These are phyloP conservation scores for Imleria badia DNA, from an alignment of 768 basidiomycete genomes.

Conservation along the genomic window DNA sequence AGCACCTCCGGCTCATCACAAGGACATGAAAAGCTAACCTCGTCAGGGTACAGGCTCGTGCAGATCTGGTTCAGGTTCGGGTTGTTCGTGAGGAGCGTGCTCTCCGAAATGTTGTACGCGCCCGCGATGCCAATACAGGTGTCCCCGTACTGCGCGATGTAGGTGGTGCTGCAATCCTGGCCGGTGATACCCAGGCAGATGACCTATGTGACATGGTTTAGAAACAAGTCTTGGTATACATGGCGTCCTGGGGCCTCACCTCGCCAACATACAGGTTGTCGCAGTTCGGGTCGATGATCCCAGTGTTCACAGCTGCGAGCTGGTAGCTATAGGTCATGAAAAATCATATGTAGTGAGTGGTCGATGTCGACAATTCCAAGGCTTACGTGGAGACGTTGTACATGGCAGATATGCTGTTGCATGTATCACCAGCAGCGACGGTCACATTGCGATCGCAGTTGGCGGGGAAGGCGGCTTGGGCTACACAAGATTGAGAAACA, in stretches of 20 bases:
- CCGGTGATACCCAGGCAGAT: slow-evolving; percentile 58
- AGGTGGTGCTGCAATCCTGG: slow-evolving; percentile 56
- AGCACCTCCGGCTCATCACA: background rate
- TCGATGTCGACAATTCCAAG: background rate
- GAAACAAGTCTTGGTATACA: background rate
- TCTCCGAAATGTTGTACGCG: slow-evolving; percentile 42
- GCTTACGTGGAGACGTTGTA: slow-evolving; percentile 64
- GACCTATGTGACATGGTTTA: slow-evolving; percentile 21
- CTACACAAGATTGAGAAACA: slow-evolving; percentile 30
- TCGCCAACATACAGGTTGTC: slow-evolving; percentile 54
- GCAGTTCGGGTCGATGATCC: slow-evolving; percentile 51
- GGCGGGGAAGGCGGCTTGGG: slow-evolving; percentile 42
- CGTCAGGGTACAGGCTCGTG: slow-evolving; percentile 55
- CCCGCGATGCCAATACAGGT: slow-evolving; percentile 46
- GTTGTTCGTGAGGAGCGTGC: slow-evolving; percentile 58
- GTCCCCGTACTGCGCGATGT: slow-evolving; percentile 48
- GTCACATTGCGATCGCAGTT: slow-evolving; percentile 62
- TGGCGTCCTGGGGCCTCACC: slow-evolving; percentile 26
- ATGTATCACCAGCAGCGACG: slow-evolving; percentile 56
- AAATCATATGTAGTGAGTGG: background rate
- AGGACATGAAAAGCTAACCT: slow-evolving; percentile 40
- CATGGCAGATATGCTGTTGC: slow-evolving; percentile 62
- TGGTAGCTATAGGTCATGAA: slow-evolving; percentile 44
- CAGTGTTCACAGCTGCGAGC: slow-evolving; percentile 51
- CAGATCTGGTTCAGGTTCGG: slow-evolving; percentile 56